Base-by-base conservation (phyloP, 1,139 yeast genomes). In the Wickerhamomyces sp. region DNA sequence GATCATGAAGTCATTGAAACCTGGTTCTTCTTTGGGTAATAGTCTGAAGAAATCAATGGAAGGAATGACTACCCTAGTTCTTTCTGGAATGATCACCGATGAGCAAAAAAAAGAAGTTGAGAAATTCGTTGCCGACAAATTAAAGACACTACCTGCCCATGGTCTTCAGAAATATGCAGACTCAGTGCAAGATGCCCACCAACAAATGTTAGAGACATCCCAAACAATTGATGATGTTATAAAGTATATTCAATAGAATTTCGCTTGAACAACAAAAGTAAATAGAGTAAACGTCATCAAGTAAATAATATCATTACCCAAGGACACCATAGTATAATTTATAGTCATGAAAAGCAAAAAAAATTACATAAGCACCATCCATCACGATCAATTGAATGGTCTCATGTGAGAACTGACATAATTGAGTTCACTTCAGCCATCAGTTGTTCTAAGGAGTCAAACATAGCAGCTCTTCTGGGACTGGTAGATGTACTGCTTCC, bases 1-100 rank as follows among this genome's bases (percentile, higher is more conserved):
- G 77, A 64, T 63, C 5, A 47, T 58, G 16, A 68, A 65, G 38
- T 61, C 76, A 8, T 50, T 64, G 29, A 55, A 69, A 35, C 62
- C 61, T 33, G 77, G 75, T 2, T 62, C 73, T 13, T 66, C 66
- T 26, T 59, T 44, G 17, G 39, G 54, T 11, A 54, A 45, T 4
- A 68, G 64, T 39, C 50, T 72, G 46, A 61, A 57, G 6, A 51
- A 57, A 15, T 66, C 76, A 0, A 51, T 69, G 38, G 52, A 58
- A n/a, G 66, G 68, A 41, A 59, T 72, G 28, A 49, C 68, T 4
- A 51, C 58, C 20, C 55, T 70, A 13, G 64, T 72, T 1, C 54
- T 71, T 27, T 66, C 62, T 26, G 59, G 67, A 23, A 68, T 72
- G 71, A 63, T 64, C 35, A 49, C 51, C 23, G 64, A 62, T 8